These are phyloP conservation scores for Salix caprea DNA, from an alignment of 345 rosid species.

Conservation along the genomic window DNA sequence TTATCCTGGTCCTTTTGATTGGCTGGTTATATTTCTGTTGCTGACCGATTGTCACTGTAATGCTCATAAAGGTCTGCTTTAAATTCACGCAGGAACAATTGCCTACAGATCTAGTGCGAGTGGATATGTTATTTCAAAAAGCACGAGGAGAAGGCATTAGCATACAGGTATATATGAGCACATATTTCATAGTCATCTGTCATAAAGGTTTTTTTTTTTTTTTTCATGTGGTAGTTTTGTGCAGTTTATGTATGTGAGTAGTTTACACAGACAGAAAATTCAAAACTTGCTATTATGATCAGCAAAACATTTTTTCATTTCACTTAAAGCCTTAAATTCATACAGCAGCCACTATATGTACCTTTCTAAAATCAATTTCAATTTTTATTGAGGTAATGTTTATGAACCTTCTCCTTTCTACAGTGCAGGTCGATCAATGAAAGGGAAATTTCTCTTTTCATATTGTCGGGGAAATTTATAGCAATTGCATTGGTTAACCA, in stretches of 20 bases:
- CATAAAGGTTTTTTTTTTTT: background rate
- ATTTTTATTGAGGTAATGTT: slow-evolving; percentile 12
- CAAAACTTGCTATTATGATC: background rate
- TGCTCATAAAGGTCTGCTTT: slow-evolving; percentile 1
- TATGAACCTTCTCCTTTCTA: slow-evolving; percentile 37
- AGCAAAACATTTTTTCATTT: background rate
- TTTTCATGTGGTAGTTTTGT: background rate
- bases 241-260: background rate
- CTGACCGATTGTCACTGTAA: background rate
- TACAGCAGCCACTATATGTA: background rate
- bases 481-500: slow-evolving; percentile 93
- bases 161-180: slow-evolving; percentile 51
- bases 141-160: slow-evolving; percentile 67
- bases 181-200: background rate
- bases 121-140: slow-evolving; percentile 67
- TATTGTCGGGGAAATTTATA: slow-evolving; percentile 73
- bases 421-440: slow-evolving; percentile 85
- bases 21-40: background rate
- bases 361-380: background rate
- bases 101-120: slow-evolving; percentile 76
- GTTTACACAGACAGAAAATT: background rate
- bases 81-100: slow-evolving; percentile 67
- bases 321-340: background rate
- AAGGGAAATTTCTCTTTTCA: slow-evolving; percentile 61
- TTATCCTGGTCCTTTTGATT: background rate